These are phyloP conservation scores for Penicillium sp. DNA, from an alignment of 2,329 filamentous ascomycete species.

Conservation along the genomic window DNA sequence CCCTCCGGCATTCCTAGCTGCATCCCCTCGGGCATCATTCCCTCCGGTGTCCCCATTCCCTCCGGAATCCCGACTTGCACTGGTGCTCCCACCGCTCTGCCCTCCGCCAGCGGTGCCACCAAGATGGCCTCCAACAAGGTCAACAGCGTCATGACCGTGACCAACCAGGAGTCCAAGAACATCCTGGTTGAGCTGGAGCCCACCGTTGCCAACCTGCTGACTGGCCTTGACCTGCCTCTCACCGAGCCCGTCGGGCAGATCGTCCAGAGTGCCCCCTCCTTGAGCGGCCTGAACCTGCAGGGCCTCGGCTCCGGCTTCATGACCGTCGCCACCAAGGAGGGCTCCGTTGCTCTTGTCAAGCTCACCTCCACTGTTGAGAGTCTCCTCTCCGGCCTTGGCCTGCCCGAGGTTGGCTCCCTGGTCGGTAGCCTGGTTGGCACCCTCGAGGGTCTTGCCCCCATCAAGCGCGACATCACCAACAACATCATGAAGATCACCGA, in stretches of 20 bases:
- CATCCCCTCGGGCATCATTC: constrained; percentile 14
- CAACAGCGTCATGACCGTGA: constrained; percentile 20
- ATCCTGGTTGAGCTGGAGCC: constrained; percentile 28
- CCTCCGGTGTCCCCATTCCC: constrained; percentile 11
- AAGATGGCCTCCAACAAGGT: constrained; percentile 7
- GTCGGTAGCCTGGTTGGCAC: constrained; percentile 21
- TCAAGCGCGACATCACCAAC: constrained; percentile 17
- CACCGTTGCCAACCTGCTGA: constrained; percentile 21
- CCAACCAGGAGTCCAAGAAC: constrained; percentile 18
- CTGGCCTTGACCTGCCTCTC: constrained; percentile 19
- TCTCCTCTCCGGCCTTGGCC: constrained; percentile 20
- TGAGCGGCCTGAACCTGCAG: constrained; percentile 23
- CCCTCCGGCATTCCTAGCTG: constrained; percentile 16
- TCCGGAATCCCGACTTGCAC: constrained; percentile 6
- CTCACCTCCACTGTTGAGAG: constrained; percentile 17
- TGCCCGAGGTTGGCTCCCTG: constrained; percentile 16
- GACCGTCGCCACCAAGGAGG: constrained; percentile 29
- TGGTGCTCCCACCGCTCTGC: constrained; percentile 2
- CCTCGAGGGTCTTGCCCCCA: constrained; percentile 12
- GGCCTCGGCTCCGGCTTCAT: constrained; percentile 26
- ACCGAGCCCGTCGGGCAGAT: constrained; percentile 23
- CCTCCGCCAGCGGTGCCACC: neutral
- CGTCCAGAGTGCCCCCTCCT: constrained; percentile 18
- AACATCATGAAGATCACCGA: constrained; percentile 19
- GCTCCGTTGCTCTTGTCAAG: constrained; percentile 19